These are phyloP conservation scores for Taiwanofungus camphoratus DNA, from an alignment of 1,284 basidiomycete species.

Conservation along the genomic window DNA sequence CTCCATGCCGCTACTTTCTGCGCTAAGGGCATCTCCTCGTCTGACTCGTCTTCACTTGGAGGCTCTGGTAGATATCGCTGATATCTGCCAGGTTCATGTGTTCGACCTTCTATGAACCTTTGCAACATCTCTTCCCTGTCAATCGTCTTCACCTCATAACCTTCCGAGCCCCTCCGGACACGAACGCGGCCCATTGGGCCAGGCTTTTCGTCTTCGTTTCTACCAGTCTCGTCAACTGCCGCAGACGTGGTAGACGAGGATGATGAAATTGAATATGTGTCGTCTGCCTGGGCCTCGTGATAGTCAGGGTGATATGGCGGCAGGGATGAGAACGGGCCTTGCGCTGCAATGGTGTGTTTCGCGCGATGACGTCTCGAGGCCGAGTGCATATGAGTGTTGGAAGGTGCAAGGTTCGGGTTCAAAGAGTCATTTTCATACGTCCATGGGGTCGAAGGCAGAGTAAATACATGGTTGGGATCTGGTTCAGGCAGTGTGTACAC, in stretches of 20 bases:
- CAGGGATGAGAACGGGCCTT: constrained; percentile 40
- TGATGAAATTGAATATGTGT: constrained; percentile 25
- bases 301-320: constrained; percentile 76
- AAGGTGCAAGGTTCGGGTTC: constrained; percentile 69
- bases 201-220: constrained; percentile 15
- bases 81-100: constrained; percentile 52
- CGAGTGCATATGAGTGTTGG: constrained; percentile 36
- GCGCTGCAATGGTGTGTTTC: constrained; percentile 13
- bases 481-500: constrained; percentile 24
- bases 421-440: constrained; percentile 74
- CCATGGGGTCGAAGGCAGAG: constrained; percentile 66
- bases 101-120: constrained; percentile 47
- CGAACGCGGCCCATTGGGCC: constrained; percentile 16
- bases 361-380: constrained; percentile 16
- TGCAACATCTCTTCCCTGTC: constrained; percentile 57
- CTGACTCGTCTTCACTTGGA: constrained; percentile 25
- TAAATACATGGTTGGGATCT: constrained; percentile 35
- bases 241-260: constrained; percentile 29
- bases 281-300: constrained; percentile 29
- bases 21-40: constrained; percentile 24
- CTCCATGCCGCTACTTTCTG: constrained; percentile 18
- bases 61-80: constrained; percentile 55
- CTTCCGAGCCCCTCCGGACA: constrained; percentile 71
- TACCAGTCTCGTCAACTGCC: constrained; percentile 33
- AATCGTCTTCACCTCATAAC: constrained; percentile 61